Conservation (phyloP, 2,329 filamentous ascomycete species). For the Diaporthe sp. region DNA sequence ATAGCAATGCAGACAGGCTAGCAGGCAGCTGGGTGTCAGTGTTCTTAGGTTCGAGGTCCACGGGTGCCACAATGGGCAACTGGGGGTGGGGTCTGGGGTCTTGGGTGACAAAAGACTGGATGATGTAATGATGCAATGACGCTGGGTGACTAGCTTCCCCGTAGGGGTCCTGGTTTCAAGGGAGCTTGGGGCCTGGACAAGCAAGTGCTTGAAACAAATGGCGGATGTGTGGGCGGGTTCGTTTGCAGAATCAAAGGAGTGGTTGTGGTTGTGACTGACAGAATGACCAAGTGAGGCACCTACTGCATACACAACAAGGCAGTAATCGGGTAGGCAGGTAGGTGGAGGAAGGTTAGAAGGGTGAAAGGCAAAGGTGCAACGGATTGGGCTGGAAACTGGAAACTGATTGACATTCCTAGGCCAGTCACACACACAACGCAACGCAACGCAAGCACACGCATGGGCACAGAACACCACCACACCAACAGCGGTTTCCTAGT, state of each 20-base stretch:
- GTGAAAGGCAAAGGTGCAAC: constrained; percentile 5
- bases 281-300: background rate
- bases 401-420: background rate
- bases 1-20: background rate
- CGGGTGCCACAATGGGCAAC: constrained; percentile 25
- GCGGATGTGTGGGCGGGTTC: background rate
- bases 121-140: constrained; percentile 34
- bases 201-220: constrained; percentile 17
- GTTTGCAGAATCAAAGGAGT: constrained; percentile 24
- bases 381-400: constrained; percentile 10
- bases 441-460: background rate
- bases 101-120: constrained; percentile 32
- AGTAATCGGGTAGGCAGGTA: background rate
- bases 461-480: background rate
- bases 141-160: background rate
- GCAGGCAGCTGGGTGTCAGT: background rate
- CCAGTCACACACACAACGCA: background rate
- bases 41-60: background rate
- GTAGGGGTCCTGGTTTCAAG: constrained; percentile 25
- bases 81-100: constrained; percentile 16
- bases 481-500: constrained; percentile 14
- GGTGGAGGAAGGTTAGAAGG: constrained; percentile 18
- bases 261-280: constrained; percentile 3
- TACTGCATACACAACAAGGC: background rate
- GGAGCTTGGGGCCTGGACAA: constrained; percentile 11